Evolutionary conservation across 129 eudicot species (phyloP).

Genomic region (Ambrosia trifida): DNA sequence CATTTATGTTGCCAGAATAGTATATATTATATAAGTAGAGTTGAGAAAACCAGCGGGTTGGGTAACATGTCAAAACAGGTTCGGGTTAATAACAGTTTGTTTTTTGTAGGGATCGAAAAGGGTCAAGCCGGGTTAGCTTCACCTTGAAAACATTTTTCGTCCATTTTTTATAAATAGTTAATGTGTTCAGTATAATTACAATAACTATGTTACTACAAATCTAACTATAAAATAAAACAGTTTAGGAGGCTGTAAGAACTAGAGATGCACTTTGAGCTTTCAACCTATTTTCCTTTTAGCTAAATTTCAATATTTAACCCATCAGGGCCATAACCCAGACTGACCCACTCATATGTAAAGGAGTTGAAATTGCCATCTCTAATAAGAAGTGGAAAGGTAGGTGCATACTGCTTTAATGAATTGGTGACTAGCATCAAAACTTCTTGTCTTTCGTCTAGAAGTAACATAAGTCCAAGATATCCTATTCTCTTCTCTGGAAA

Average conservation of each 20-base stretch:
- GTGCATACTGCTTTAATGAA: constrained; percentile 91
- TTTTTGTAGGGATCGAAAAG: not conserved
- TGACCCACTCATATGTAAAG: constrained; percentile 10
- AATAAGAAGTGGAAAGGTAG: constrained; percentile 13
- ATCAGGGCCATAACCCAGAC: constrained; percentile 13
- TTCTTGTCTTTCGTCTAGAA: constrained; percentile 99
- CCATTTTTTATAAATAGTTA: not conserved
- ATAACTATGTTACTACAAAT: constrained; percentile 13
- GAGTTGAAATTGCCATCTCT: not conserved
- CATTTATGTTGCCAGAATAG: constrained; percentile 17
- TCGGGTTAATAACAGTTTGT: not conserved
- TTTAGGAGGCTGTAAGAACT: constrained; percentile 1
- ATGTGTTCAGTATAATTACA: constrained; percentile 10
- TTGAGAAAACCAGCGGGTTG: not conserved
- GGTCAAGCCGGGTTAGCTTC: not conserved
- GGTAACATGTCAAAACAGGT: not conserved
- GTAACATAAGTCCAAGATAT: constrained; percentile 97
- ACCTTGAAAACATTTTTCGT: not conserved
- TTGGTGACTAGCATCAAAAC: constrained; percentile 98
- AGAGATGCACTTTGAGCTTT: not conserved
- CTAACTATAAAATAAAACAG: not conserved
- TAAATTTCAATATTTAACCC: not conserved
- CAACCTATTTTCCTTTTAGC: constrained; percentile 3
- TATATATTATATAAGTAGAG: not conserved
- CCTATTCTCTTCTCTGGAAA: constrained; percentile 99